These are phyloP conservation scores for Verticillium longisporum DNA, from an alignment of 2,329 filamentous ascomycete species.

Conservation along the genomic window DNA sequence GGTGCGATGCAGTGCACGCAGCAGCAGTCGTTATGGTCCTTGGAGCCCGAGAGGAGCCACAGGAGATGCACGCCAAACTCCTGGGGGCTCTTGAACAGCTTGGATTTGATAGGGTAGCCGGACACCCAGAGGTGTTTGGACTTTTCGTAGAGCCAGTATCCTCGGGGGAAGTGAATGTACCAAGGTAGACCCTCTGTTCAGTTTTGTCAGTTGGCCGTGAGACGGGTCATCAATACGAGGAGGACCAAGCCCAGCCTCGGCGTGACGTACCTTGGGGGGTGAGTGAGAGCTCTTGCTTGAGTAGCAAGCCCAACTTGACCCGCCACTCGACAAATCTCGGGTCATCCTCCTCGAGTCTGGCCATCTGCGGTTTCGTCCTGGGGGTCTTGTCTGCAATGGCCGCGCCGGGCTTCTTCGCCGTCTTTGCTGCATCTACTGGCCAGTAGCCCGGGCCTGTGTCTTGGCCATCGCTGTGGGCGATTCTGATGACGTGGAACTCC, in stretches of 20 bases:
- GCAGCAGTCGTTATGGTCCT: constrained; percentile 41
- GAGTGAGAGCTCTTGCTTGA: constrained; percentile 37
- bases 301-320: constrained; percentile 35
- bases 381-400: constrained; percentile 27
- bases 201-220: constrained; percentile 8
- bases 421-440: constrained; percentile 20
- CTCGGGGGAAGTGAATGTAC: constrained; percentile 36
- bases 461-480: constrained; percentile 38
- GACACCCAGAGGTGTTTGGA: constrained; percentile 43
- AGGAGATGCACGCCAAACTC: constrained; percentile 46
- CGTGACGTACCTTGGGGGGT: constrained; percentile 27
- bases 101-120: constrained; percentile 39
- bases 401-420: constrained; percentile 29
- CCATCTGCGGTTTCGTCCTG: constrained; percentile 34
- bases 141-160: constrained; percentile 40
- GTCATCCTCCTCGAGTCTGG: constrained; percentile 33
- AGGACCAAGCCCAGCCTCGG: neutral
- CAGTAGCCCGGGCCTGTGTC: constrained; percentile 38
- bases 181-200: constrained; percentile 32
- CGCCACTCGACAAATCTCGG: constrained; percentile 37
- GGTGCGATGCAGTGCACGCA: constrained; percentile 40
- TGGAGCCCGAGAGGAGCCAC: constrained; percentile 42
- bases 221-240: no score
- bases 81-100: constrained; percentile 44
- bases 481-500: constrained; percentile 32